Conservation (phyloP, 2,329 filamentous ascomycete species). For the Penicillium sp. region DNA sequence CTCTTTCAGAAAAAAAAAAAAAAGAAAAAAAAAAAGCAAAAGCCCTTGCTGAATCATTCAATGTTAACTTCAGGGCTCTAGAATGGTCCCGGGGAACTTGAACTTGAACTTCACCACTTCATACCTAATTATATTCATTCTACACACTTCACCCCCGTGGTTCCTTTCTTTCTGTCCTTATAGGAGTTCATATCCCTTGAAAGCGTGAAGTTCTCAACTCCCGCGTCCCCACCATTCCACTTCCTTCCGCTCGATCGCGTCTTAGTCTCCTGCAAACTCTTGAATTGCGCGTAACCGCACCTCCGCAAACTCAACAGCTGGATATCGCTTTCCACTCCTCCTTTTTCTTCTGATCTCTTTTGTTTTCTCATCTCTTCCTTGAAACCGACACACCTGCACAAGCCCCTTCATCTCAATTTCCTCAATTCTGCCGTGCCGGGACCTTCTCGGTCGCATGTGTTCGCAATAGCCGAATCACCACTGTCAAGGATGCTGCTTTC, state of each 20-base stretch:
- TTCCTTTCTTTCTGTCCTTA: not conserved
- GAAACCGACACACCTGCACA: not conserved
- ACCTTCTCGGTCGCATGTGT: constrained; percentile 21
- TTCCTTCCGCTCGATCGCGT: constrained; percentile 14
- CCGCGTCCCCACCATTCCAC: constrained; percentile 14
- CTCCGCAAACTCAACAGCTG: not conserved
- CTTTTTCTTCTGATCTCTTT: not conserved
- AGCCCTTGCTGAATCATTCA: constrained; percentile 1
- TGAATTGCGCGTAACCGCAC: constrained; percentile 15
- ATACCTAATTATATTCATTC: not conserved
- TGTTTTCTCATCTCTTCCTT: not conserved
- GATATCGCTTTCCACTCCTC: not conserved
- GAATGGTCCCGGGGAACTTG: not conserved
- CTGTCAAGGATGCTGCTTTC: constrained; percentile 43
- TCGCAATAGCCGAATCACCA: constrained; percentile 18
- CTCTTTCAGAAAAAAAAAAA: not conserved
- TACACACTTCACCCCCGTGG: not conserved
- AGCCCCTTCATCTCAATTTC: constrained; percentile 1
- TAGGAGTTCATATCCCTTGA: constrained; percentile 11
- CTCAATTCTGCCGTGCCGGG: constrained; percentile 2
- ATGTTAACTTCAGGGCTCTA: not conserved
- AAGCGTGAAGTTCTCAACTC: constrained; percentile 7
- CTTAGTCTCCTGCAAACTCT: constrained; percentile 14
- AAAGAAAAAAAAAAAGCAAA: not conserved
- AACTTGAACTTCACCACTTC: not conserved